Conservation (phyloP, 306 rosid genomes). For the Dicorynia guianensis region DNA sequence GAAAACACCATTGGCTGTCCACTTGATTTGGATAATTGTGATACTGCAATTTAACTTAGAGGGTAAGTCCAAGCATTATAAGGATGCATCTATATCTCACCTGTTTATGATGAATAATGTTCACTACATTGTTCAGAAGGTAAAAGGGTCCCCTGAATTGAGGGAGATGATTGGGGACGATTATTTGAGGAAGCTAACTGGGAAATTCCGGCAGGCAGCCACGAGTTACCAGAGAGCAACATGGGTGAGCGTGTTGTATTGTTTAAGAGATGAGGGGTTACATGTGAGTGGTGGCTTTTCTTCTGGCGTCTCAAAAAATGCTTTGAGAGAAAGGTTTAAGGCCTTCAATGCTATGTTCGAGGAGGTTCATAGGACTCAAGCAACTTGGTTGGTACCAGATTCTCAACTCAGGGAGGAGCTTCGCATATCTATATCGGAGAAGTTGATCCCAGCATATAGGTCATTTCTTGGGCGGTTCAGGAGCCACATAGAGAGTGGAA, state of each 20-base stretch:
- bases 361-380: slow-evolving; percentile 93
- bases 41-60: slow-evolving; percentile 90
- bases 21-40: slow-evolving; percentile 96
- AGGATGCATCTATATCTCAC: slow-evolving; percentile 76
- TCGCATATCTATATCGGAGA: slow-evolving; percentile 81
- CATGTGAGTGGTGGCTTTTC: slow-evolving; percentile 90
- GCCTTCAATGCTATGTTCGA: slow-evolving; percentile 94
- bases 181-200: slow-evolving; percentile 80
- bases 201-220: slow-evolving; percentile 88
- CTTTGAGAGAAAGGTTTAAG: slow-evolving; percentile 94
- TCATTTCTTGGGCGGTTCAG: slow-evolving; percentile 93
- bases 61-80: slow-evolving; percentile 91
- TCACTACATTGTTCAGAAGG: slow-evolving; percentile 96
- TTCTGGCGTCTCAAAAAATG: slow-evolving; percentile 91
- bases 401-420: slow-evolving; percentile 97
- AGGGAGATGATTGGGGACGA: slow-evolving; percentile 93
- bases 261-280: slow-evolving; percentile 90
- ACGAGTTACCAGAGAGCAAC: slow-evolving; percentile 95
- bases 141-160: slow-evolving; percentile 84
- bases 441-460: slow-evolving; percentile 91
- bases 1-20: slow-evolving; percentile 80
- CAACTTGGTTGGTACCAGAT: slow-evolving; percentile 92
- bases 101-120: slow-evolving; percentile 96
- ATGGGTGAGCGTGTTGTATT: slow-evolving; percentile 88
- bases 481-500: slow-evolving; percentile 90